A percentile compares a stretch with the other conserved stretches of the same genome.
Evolutionary conservation across 129 eudicot species (phyloP).

Genomic region (Tanacetum coccineum): DNA sequence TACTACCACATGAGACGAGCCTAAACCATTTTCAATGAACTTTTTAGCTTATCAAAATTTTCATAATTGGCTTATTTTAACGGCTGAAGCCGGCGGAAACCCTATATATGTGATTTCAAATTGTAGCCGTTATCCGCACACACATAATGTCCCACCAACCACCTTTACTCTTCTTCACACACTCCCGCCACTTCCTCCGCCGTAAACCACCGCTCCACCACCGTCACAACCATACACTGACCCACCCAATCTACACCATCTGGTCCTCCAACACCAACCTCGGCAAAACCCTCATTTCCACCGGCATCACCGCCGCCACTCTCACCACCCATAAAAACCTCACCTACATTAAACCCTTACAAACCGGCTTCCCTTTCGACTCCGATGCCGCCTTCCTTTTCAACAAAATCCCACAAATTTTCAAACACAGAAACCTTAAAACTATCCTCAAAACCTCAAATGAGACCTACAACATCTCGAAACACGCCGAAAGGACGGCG

Average conservation of each 20-base stretch:
- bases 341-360: conserved; percentile 77
- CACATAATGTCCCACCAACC: conserved; percentile 28
- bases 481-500: neutral
- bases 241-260: conserved; percentile 86
- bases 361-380: conserved; percentile 83
- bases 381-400: conserved; percentile 77
- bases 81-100: no score
- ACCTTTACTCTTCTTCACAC: conserved; percentile 27
- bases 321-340: conserved; percentile 39
- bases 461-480: conserved; percentile 40
- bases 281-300: conserved; percentile 95
- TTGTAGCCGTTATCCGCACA: no score
- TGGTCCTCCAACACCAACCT: conserved; percentile 94
- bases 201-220: conserved; percentile 20
- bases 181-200: conserved; percentile 37
- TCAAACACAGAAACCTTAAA: conserved; percentile 26
- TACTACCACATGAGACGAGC: no score
- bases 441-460: conserved; percentile 50
- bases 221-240: conserved; percentile 51
- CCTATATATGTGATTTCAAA: no score
- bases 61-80: no score
- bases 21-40: no score
- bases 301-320: conserved; percentile 75
- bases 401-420: conserved; percentile 46
- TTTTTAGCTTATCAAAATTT: no score